Percentiles rank a stretch among this genome's conserved stretches.
Evolutionary conservation across 2,329 filamentous ascomycete species (phyloP).

Genomic region (Colletotrichum sp.): DNA sequence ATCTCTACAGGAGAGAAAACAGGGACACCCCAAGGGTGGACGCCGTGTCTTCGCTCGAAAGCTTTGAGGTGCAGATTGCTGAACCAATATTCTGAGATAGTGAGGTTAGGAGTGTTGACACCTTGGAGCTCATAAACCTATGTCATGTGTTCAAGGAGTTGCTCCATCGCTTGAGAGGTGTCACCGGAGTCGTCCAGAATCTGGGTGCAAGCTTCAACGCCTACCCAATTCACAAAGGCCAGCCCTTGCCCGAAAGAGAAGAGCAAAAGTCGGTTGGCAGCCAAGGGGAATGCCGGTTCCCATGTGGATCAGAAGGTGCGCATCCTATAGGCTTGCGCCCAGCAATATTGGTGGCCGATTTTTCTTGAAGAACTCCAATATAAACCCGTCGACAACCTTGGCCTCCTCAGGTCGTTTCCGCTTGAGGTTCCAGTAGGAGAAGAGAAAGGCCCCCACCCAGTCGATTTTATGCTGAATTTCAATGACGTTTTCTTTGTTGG

Average conservation of each 20-base stretch:
- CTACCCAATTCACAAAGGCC: background rate
- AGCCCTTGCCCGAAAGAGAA: background rate
- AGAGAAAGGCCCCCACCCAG: background rate
- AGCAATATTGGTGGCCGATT: background rate
- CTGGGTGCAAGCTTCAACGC: background rate
- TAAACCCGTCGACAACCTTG: background rate
- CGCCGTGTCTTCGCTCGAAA: background rate
- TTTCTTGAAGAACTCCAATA: background rate
- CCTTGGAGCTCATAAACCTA: background rate
- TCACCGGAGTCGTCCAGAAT: background rate
- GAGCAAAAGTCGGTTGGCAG: background rate
- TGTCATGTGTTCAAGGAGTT: background rate
- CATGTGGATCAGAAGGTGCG: background rate
- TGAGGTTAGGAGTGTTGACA: background rate
- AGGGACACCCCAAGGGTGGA: background rate
- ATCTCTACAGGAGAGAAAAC: background rate
- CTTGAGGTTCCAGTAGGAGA: background rate
- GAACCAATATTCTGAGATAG: background rate
- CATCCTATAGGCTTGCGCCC: background rate
- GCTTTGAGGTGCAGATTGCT: background rate
- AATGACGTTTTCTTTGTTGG: too few species aligned
- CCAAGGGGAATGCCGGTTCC: background rate
- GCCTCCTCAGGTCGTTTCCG: background rate
- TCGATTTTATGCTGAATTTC: background rate
- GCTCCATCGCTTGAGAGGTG: background rate